phyloP scores from a whole-genome alignment of 2,329 filamentous ascomycete genomes.

The Pseudogymnoascus sp. region DNA sequence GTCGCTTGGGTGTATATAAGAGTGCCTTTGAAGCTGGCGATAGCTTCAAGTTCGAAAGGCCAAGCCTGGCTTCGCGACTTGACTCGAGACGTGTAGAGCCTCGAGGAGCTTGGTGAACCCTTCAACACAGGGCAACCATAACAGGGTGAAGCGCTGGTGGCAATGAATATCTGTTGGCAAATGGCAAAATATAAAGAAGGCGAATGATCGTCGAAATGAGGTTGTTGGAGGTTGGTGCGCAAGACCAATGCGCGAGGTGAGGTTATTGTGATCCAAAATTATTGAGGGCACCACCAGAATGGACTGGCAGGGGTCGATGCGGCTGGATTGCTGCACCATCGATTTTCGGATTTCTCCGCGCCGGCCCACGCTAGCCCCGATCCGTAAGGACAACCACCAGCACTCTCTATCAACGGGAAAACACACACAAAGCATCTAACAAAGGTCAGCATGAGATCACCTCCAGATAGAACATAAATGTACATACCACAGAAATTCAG shows the following conservation, averaged over 20 bases:
- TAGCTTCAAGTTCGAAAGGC: conserved; percentile 3
- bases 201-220: neutral
- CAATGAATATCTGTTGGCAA: neutral
- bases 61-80: conserved; percentile 8
- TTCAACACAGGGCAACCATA: conserved; percentile 6
- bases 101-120: conserved; percentile 7
- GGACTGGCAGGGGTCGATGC: conserved; percentile 4
- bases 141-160: neutral
- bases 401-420: neutral
- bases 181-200: neutral
- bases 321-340: conserved; percentile 1
- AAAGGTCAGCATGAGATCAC: neutral
- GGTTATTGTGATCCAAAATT: conserved; percentile 9
- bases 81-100: conserved; percentile 8
- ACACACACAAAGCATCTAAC: neutral
- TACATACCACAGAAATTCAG: neutral
- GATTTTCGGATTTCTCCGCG: conserved; percentile 5
- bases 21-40: conserved; percentile 4
- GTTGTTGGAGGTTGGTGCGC: conserved; percentile 5
- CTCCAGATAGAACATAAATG: neutral
- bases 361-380: neutral
- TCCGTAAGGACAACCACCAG: neutral
- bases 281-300: conserved; percentile 7
- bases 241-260: conserved; percentile 1
- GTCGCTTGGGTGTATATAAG: conserved; percentile 1